A percentile compares a stretch with the other conserved stretches of the same genome.
These are phyloP conservation scores for Microcera coccophila DNA, from an alignment of 2,329 filamentous ascomycete genomes.

Conservation along the genomic window DNA sequence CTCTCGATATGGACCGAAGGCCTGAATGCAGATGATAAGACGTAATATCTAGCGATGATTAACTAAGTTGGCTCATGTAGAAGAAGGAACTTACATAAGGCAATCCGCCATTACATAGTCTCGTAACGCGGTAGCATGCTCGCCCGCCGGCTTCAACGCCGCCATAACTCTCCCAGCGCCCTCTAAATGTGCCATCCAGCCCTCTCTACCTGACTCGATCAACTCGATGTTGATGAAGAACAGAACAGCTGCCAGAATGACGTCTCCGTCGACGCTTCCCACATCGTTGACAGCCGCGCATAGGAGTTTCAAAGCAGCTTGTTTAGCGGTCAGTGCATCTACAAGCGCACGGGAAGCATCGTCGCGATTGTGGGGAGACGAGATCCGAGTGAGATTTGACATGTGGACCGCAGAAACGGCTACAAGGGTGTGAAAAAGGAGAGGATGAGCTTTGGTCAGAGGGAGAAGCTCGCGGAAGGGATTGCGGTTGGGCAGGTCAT, in stretches of 20 bases:
- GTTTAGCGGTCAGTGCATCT: conserved; percentile 44
- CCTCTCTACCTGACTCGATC: conserved; percentile 45
- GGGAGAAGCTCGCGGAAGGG: conserved; percentile 44
- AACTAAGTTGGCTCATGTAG: not conserved
- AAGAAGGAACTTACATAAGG: conserved; percentile 35
- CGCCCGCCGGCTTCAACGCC: conserved; percentile 32
- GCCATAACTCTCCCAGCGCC: conserved; percentile 42
- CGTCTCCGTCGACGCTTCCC: conserved; percentile 34
- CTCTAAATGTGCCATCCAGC: conserved; percentile 45
- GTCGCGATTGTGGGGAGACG: conserved; percentile 20
- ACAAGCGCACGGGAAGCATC: conserved; percentile 28
- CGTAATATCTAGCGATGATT: conserved; percentile 36
- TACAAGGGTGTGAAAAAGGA: conserved; percentile 44
- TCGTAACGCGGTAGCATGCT: conserved; percentile 33
- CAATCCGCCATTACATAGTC: conserved; percentile 47
- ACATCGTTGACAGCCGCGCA: conserved; percentile 36
- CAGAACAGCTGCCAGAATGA: conserved; percentile 43
- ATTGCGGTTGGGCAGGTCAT: conserved; percentile 41
- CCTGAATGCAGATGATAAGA: conserved; percentile 42
- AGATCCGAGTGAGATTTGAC: conserved; percentile 38
- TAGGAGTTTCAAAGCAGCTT: conserved; percentile 40
- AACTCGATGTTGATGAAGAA: conserved; percentile 50
- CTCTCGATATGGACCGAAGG: conserved; percentile 27
- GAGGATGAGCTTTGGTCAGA: conserved; percentile 36
- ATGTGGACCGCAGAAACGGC: conserved; percentile 47